Percentiles rank a stretch among this genome's conserved stretches.
These are phyloP conservation scores for Saccharomycopsis sp. DNA, from an alignment of 805 yeast genomes.

Conservation along the genomic window DNA sequence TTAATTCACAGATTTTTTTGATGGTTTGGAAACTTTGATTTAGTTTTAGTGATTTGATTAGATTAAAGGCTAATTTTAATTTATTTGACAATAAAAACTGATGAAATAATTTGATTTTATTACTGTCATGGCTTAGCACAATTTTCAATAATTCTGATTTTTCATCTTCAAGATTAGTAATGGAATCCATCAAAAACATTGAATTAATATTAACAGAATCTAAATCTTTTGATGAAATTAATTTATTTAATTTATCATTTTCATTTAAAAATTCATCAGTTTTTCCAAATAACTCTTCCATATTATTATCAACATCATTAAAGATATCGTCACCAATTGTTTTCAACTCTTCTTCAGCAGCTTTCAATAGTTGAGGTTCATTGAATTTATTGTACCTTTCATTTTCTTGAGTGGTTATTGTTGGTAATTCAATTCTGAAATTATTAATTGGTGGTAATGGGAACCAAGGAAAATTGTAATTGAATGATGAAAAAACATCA, in stretches of 20 bases:
- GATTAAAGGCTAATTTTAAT: conserved; percentile 10
- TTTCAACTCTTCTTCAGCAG: not conserved
- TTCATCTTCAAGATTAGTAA: conserved; percentile 1
- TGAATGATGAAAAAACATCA: conserved; percentile 4
- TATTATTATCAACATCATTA: not conserved
- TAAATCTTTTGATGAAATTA: not conserved
- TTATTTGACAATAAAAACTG: conserved; percentile 3
- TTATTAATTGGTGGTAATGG: conserved; percentile 13
- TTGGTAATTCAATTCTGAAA: conserved; percentile 7
- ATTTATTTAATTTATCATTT: conserved; percentile 1
- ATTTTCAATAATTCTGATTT: not conserved
- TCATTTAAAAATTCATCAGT: too few relatives aligned
- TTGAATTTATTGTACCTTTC: conserved; percentile 13
- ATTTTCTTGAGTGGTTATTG: not conserved
- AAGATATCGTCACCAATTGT: conserved; percentile 1
- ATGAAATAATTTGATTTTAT: conserved; percentile 9
- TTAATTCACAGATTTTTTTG: conserved; percentile 6
- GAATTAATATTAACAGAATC: conserved; percentile 1
- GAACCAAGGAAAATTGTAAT: conserved; percentile 16
- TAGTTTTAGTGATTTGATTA: conserved; percentile 9
- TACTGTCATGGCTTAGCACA: conserved; percentile 9
- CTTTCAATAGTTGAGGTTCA: conserved; percentile 10
- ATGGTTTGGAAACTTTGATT: conserved; percentile 9
- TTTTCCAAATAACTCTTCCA: conserved; percentile 6
- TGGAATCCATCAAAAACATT: not conserved